Base-by-base conservation (phyloP, 2,329 filamentous ascomycete genomes). In the Fusarium subglutinans region DNA sequence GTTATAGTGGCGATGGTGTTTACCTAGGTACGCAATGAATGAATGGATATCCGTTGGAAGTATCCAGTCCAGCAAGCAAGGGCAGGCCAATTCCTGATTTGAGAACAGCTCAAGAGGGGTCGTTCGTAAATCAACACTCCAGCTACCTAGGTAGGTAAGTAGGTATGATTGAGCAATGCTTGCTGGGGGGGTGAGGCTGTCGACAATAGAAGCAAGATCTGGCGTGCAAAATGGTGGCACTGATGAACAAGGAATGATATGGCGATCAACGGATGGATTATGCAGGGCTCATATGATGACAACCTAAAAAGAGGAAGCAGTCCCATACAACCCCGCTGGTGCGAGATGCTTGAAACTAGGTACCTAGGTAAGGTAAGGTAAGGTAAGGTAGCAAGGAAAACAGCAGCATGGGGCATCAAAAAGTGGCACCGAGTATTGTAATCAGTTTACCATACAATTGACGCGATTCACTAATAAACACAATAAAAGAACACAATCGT, bases 271-370 rank as follows among this genome's bases (percentile, higher is more conserved):
- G 69, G 63, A 67, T 37, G 59, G 65, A 69, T 74, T 63, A 64
- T 63, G 69, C 70, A 77, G 60, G 64, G 68, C 67, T 74, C 72
- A 73, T 59, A 66, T 73, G 65, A 61, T 57, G 57, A 61, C 58
- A 59, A 50, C 50, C 33, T 35, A 64, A 60, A 69, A 37, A 62
- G 37, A 70, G 28, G 64, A 54, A 55, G 43, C 37, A 28, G 41
- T 43, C 24, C 18, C 37, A 51, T 22, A 38, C 44, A 41, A 37
- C 47, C 26, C 44, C 53, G 58, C 47, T 66, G 47, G 47, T 60
- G 50, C 43, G n/a, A 37, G 55, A 55, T 33, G 28, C 33, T 62
- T 18, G 26, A 50, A 28, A 48, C 51, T 22, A 38, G 13, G 22
- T 41, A 37, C 15, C 3, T 41, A 14, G 13, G 18, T 22, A 12